Evolutionary conservation across 2,329 filamentous ascomycete genomes (phyloP).

Genomic region (Ophiognomonia clavigignenti-juglandacearum): DNA sequence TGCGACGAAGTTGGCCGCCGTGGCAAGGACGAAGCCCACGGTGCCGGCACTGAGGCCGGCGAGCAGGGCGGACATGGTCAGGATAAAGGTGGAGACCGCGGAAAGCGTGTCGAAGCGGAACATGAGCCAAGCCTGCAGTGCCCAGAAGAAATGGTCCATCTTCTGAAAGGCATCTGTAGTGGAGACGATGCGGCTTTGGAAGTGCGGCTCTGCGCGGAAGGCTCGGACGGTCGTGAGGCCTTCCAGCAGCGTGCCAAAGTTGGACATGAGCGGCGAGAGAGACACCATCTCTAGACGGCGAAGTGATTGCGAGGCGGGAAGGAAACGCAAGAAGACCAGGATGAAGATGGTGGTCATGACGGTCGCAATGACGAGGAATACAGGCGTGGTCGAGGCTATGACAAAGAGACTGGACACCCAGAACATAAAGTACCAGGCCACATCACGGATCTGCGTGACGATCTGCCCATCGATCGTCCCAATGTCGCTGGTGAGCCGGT

Average conservation of each 20-base stretch:
- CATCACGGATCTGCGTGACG: constrained; percentile 64
- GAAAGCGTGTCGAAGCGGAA: constrained; percentile 73
- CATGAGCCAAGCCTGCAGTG: constrained; percentile 77
- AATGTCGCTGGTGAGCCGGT: constrained; percentile 85
- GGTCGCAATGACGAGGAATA: constrained; percentile 69
- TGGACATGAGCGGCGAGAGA: constrained; percentile 81
- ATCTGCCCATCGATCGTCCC: constrained; percentile 86
- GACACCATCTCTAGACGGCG: constrained; percentile 86
- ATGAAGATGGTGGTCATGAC: constrained; percentile 65
- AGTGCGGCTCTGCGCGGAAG: constrained; percentile 71
- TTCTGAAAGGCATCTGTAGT: constrained; percentile 88
- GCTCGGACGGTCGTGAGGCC: constrained; percentile 83
- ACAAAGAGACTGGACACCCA: constrained; percentile 71
- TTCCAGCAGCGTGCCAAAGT: constrained; percentile 83
- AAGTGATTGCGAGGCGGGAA: constrained; percentile 79
- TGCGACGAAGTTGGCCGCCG: constrained; percentile 63
- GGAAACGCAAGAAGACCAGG: constrained; percentile 68
- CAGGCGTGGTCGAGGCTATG: constrained; percentile 73
- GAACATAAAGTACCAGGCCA: constrained; percentile 65
- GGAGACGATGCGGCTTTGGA: constrained; percentile 72
- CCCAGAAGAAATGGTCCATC: constrained; percentile 96
- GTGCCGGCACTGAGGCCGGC: constrained; percentile 71
- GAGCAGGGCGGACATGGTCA: constrained; percentile 71
- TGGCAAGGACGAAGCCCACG: constrained; percentile 77
- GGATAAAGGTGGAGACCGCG: constrained; percentile 64